A percentile compares a stretch with the other conserved stretches of the same genome.
Evolutionary conservation across 2,329 filamentous ascomycete genomes (phyloP).

Genomic region (Verticillium tricorpus): DNA sequence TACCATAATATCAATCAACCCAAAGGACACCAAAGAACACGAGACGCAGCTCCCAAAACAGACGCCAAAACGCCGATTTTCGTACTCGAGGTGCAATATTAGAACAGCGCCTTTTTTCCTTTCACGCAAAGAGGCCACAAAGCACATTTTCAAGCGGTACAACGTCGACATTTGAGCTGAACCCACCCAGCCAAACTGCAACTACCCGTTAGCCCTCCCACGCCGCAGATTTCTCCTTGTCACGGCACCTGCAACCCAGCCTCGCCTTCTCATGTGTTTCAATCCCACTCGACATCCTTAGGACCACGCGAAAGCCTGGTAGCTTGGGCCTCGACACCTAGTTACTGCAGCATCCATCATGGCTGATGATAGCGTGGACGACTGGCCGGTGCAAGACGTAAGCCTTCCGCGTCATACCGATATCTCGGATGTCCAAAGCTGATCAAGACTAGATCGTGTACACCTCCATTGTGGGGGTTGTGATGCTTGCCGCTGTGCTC

Average conservation of each 20-base stretch:
- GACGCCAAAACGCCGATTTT: too few relatives aligned
- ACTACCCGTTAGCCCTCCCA: neutral
- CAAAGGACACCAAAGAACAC: too few relatives aligned
- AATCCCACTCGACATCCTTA: neutral
- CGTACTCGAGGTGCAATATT: neutral
- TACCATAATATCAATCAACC: too few relatives aligned
- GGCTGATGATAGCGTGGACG: conserved; percentile 31
- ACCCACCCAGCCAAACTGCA: conserved; percentile 7
- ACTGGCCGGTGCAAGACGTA: conserved; percentile 48
- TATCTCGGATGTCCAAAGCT: conserved; percentile 5
- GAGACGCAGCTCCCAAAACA: too few relatives aligned
- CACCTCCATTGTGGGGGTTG: conserved; percentile 69
- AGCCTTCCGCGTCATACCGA: conserved; percentile 8
- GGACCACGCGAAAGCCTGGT: too few relatives aligned
- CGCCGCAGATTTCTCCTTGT: conserved; percentile 2
- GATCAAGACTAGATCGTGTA: conserved; percentile 66
- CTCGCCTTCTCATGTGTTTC: neutral
- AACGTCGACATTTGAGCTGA: conserved; percentile 3
- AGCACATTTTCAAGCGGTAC: conserved; percentile 1
- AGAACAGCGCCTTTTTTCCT: neutral
- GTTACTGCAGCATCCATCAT: conserved; percentile 26
- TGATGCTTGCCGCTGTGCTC: conserved; percentile 80
- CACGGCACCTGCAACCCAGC: neutral
- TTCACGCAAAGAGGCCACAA: neutral
- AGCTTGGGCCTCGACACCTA: neutral